These are phyloP conservation scores for Vachellia pachyceras DNA, from an alignment of 306 rosid species.

Conservation along the genomic window DNA sequence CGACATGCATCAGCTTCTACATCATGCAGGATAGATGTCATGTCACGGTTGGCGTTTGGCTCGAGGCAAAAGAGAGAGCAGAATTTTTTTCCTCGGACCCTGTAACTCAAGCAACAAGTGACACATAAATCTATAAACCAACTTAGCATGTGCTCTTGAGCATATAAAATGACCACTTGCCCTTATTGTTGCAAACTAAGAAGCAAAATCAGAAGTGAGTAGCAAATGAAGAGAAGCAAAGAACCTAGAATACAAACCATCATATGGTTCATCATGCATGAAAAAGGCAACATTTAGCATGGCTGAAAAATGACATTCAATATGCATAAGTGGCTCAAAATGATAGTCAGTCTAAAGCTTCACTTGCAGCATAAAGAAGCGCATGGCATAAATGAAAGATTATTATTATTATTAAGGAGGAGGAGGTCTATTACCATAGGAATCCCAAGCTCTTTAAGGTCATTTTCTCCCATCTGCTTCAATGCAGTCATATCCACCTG, in stretches of 20 bases:
- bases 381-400: constrained; percentile 3
- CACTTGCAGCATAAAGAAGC: neutral
- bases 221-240: constrained; percentile 26
- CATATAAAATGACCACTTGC: neutral
- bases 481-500: constrained; percentile 96
- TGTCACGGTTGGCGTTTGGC: constrained; percentile 61
- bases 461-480: constrained; percentile 97
- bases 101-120: constrained; percentile 55
- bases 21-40: constrained; percentile 38
- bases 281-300: constrained; percentile 7
- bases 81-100: constrained; percentile 96
- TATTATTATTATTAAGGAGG: too few species aligned
- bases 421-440: constrained; percentile 75
- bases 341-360: neutral
- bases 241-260: constrained; percentile 9
- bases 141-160: constrained; percentile 8
- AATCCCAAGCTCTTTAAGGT: constrained; percentile 95
- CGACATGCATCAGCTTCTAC: constrained; percentile 29
- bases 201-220: neutral
- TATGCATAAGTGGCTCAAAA: constrained; percentile 9
- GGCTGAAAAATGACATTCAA: constrained; percentile 20
- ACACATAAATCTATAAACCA: constrained; percentile 23
- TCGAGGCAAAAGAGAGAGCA: constrained; percentile 78
- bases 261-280: constrained; percentile 6
- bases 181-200: constrained; percentile 1